Conservation (phyloP, 177 flowering plant genomes). For the Vitis hybrid region DNA sequence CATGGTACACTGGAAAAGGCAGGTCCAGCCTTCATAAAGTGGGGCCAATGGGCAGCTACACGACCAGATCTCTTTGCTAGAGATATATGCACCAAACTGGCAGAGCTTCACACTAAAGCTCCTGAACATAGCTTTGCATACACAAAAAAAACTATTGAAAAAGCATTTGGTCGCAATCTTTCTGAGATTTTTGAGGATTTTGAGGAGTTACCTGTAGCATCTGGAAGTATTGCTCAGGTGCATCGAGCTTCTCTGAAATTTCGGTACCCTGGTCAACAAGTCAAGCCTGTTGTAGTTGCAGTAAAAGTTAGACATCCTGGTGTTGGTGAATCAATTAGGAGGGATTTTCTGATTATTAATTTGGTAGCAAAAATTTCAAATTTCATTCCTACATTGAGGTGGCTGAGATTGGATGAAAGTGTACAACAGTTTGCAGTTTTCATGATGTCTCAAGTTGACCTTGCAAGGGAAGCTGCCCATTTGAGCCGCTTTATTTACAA, state of each 20-base stretch:
- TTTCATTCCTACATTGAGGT: slow-evolving; percentile 63
- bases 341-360: slow-evolving; percentile 76
- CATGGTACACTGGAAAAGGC: slow-evolving; percentile 42
- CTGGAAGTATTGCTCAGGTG: slow-evolving; percentile 60
- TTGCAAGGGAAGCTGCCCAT: slow-evolving; percentile 94
- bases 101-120: slow-evolving; percentile 50
- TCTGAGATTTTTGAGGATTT: slow-evolving; percentile 48
- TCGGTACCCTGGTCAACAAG: slow-evolving; percentile 41
- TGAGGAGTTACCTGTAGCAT: slow-evolving; percentile 53
- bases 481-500: slow-evolving; percentile 84
- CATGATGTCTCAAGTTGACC: slow-evolving; percentile 96
- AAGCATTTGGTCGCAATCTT: slow-evolving; percentile 50
- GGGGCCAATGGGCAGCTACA: slow-evolving; percentile 68
- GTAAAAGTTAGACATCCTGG: slow-evolving; percentile 95
- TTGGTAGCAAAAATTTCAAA: slow-evolving; percentile 60
- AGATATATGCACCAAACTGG: slow-evolving; percentile 42
- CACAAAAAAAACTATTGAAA: slow-evolving; percentile 46
- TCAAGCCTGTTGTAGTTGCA: slow-evolving; percentile 74
- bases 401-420: slow-evolving; percentile 95
- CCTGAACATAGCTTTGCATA: slow-evolving; percentile 54
- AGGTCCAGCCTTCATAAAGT: slow-evolving; percentile 59
- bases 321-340: slow-evolving; percentile 77
- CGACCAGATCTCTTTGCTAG: slow-evolving; percentile 53
- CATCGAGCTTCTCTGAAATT: slow-evolving; percentile 45
- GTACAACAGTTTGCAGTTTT: slow-evolving; percentile 85